These are phyloP conservation scores for Rhamnella rubrinervis DNA, from an alignment of 331 rosid genomes.

Conservation along the genomic window DNA sequence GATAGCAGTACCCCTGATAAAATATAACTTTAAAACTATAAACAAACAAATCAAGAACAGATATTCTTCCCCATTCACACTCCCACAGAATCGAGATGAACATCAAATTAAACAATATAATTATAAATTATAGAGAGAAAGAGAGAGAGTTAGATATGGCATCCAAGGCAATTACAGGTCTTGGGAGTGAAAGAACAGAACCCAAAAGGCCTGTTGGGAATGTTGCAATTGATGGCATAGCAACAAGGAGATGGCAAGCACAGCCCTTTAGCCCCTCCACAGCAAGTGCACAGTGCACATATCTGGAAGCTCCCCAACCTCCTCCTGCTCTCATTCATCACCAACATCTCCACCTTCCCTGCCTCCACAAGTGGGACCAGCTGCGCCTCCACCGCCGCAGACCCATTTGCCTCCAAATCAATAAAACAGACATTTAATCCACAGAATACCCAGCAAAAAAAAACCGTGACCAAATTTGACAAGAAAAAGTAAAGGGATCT, in stretches of 20 bases:
- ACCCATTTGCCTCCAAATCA: slow-evolving; percentile 64
- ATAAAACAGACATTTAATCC: slow-evolving; percentile 37
- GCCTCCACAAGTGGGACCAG: slow-evolving; percentile 63
- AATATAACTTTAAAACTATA: slow-evolving; percentile 26
- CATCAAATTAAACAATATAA: slow-evolving; percentile 38
- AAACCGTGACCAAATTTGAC: slow-evolving; percentile 2
- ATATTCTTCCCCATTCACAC: slow-evolving; percentile 78
- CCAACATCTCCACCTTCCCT: slow-evolving; percentile 59
- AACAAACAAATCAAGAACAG: slow-evolving; percentile 60
- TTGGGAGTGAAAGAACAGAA: slow-evolving; percentile 97
- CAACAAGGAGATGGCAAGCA: slow-evolving; percentile 98
- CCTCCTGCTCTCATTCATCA: slow-evolving; percentile 82
- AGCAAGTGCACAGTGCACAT: slow-evolving; percentile 96
- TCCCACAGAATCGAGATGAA: slow-evolving; percentile 45
- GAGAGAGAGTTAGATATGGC: slow-evolving; percentile 58
- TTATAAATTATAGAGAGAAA: slow-evolving; percentile 29
- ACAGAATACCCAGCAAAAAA: slow-evolving; percentile 31
- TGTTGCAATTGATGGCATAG: slow-evolving; percentile 98
- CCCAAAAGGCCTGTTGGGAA: slow-evolving; percentile 95
- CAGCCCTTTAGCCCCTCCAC: slow-evolving; percentile 88
- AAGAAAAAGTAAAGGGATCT: slow-evolving; percentile 22
- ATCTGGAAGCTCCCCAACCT: slow-evolving; percentile 82
- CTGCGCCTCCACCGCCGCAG: slow-evolving; percentile 31
- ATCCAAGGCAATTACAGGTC: slow-evolving; percentile 98
- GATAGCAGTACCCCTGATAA: slow-evolving; percentile 35